Evolutionary conservation across 306 rosid genomes (phyloP).

Genomic region (Pueraria montana): DNA sequence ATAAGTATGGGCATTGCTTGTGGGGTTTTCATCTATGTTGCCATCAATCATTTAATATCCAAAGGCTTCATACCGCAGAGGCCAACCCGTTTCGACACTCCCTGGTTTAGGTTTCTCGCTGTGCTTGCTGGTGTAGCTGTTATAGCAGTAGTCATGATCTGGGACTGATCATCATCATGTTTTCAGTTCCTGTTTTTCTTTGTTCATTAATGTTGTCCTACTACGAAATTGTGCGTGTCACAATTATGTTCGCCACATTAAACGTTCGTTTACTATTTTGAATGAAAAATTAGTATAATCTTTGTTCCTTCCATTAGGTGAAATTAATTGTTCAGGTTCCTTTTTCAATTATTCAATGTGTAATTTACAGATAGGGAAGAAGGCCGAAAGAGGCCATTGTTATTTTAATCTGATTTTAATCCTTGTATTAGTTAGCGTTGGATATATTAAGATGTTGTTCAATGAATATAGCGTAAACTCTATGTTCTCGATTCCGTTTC

Average conservation of each 20-base stretch:
- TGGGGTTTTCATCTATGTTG: constrained; percentile 82
- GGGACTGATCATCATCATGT: constrained; percentile 56
- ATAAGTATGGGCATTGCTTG: constrained; percentile 86
- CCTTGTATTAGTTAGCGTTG: neutral
- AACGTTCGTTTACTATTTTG: too few relatives aligned
- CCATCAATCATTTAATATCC: constrained; percentile 83
- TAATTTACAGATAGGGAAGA: too few relatives aligned
- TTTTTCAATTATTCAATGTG: neutral
- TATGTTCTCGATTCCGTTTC: too few relatives aligned
- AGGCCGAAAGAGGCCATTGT: too few relatives aligned
- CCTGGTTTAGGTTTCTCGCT: constrained; percentile 71
- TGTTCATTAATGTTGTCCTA: too few relatives aligned
- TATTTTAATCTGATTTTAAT: neutral
- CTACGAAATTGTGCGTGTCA: too few relatives aligned
- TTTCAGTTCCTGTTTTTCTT: neutral
- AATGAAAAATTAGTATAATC: neutral
- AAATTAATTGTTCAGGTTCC: neutral
- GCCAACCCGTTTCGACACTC: constrained; percentile 52
- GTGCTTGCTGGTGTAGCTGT: constrained; percentile 77
- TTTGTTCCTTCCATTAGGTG: neutral
- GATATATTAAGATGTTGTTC: neutral
- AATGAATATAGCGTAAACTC: too few relatives aligned
- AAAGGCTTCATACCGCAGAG: constrained; percentile 69
- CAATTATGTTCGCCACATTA: too few relatives aligned
- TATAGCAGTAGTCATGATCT: constrained; percentile 77